Base-by-base conservation (phyloP, 306 rosid species). In the Trifolium pratense region DNA sequence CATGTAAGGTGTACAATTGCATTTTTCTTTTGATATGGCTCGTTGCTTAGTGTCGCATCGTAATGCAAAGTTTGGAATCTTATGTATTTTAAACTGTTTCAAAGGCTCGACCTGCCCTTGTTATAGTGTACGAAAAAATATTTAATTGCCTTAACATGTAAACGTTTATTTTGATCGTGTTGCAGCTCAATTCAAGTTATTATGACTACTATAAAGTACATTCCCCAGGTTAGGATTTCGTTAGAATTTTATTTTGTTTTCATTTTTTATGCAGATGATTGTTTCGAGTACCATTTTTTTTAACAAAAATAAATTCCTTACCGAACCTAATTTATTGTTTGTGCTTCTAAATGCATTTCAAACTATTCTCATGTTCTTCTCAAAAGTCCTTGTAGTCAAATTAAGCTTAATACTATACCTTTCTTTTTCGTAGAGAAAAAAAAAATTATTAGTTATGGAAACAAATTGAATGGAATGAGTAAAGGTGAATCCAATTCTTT, bases 161-260 rank as follows among this genome's bases (percentile, higher is more conserved):
- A n/a, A 68, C 73, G 17, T 20, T 78, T 34, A 11, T 68, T 73
- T 56, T 76, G 16, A 51, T 63, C 46, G 29, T 78, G 52, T 79
- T 89, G 87, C 97, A 91, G 98, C 86, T 64, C 91, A 75, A 94
- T 94, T 66, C 98, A 91, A 89, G 96, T 91, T 57, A 63, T 79
- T 68, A 91, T 91, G 96, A 87, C 97, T 26, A 39, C 60, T 61
- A 82, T 94, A 84, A 94, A 94, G 81, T 94, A 94, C 75, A 87
- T 91, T 68, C 98, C 98, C 48, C 98, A 94, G 98, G 98, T 91
- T 64, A 70, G 85, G 66, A n/a, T 69, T 63, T 34, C 5, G n/a
- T 74, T 53, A 42, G 5, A 59, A 12, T 34, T 61, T 40, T 34
- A 29, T 21, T 66, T 4, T 45, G 46, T 61, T 12, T 45, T 52